phyloP scores from a whole-genome alignment of 1,284 basidiomycete genomes.

The Laetiporus sulphureus region DNA sequence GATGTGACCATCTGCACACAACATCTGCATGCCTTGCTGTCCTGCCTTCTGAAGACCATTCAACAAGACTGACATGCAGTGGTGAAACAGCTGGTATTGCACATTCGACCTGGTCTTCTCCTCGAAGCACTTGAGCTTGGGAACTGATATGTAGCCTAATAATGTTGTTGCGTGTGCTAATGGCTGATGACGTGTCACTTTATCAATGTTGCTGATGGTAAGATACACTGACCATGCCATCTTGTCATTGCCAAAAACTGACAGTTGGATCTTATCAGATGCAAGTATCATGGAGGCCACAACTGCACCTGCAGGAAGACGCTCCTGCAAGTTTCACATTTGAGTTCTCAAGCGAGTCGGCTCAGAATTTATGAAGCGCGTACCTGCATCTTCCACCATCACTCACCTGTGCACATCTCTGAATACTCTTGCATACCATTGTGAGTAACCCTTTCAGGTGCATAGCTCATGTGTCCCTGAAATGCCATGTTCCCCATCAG shows the following conservation, averaged over 20 bases:
- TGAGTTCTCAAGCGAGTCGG: too few species aligned
- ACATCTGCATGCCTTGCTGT: background rate
- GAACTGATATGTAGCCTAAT: constrained; percentile 30
- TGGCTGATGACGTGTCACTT: constrained; percentile 28
- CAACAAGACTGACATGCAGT: constrained; percentile 7
- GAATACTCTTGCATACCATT: too few species aligned
- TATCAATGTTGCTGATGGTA: constrained; percentile 37
- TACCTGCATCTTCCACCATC: too few species aligned
- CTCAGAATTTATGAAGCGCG: too few species aligned
- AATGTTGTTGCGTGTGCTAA: constrained; percentile 28
- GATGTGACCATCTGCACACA: background rate
- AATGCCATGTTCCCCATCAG: too few species aligned
- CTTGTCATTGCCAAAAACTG: constrained; percentile 29
- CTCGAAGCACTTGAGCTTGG: constrained; percentile 23
- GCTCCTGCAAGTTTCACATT: too few species aligned
- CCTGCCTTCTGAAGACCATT: background rate
- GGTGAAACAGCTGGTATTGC: constrained; percentile 17
- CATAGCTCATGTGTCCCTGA: too few species aligned
- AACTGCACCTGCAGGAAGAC: too few species aligned
- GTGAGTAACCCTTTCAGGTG: too few species aligned
- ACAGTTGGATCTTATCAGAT: constrained; percentile 32
- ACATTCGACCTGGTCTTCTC: constrained; percentile 6
- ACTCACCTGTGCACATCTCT: too few species aligned
- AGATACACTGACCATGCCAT: constrained; percentile 34
- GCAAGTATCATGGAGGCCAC: constrained; percentile 20